Base-by-base conservation (phyloP, 805 yeast species). In the Metschnikowia noctiluminum region DNA sequence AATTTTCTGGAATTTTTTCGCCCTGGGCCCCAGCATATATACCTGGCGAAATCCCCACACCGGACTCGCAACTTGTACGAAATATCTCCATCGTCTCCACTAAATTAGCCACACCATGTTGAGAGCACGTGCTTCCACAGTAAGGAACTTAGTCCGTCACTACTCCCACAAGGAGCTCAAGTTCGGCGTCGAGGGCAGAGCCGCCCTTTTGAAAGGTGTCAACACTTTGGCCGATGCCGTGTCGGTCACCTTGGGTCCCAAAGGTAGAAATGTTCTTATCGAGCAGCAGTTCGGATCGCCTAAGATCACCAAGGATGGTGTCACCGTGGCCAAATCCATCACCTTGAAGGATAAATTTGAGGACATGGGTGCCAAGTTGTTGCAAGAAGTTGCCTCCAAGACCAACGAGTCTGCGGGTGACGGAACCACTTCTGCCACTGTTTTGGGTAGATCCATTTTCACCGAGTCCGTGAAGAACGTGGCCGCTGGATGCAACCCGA, bases 281-380 rank as follows among this genome's bases (percentile, higher is more conserved):
- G 98, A 92, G 76, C 99, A 94, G 76, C 86, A 89, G 55, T 94
- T 89, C 59, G 97, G 97, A 58, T 81, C 96, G 45, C 99, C 99
- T 61, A 92, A 92, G 78, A 92, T 92, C 79, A 92, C 99, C 72
- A 92, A 92, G 77, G 99, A 92, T 69, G 99, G 99, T 81, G 97
- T 90, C 45, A 89, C 98, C 41, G 97, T 92, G 51, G 99, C 99
- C 53, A 82, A 79, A 64, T 84, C 95, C 47, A 82, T 92, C 62
- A 80, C 81, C 38, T 76, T 94, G 58, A 75, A 85, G 67, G 95
- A 94, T 77, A 89, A 85, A 71, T 92, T 91, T 63, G 98, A 92
- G 77, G 92, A 92, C 73, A 78, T 94, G 78, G 99, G 99, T 52
- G 97, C 97, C 49, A 89, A 88, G 75, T 79, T 92, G 58, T 76